These are phyloP conservation scores for Penicillium janthinellum DNA, from an alignment of 2,329 filamentous ascomycete genomes.

Conservation along the genomic window DNA sequence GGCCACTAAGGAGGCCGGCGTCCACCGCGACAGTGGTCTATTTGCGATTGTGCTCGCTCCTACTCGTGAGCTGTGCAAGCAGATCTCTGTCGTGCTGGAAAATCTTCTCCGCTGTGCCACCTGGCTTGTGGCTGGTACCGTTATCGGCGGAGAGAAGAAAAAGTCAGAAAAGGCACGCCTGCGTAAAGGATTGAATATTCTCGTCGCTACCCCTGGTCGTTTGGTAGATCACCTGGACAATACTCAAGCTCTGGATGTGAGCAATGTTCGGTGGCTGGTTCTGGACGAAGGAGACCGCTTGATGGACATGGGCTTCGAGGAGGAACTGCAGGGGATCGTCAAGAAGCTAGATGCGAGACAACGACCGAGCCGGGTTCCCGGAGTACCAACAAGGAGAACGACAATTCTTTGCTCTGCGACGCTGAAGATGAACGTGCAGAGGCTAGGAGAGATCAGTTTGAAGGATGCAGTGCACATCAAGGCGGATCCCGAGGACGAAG, in stretches of 20 bases:
- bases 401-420: conserved; percentile 95
- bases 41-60: conserved; percentile 95
- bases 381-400: conserved; percentile 71
- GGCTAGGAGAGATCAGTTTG: conserved; percentile 89
- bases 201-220: conserved; percentile 91
- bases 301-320: conserved; percentile 97
- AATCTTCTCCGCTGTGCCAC: conserved; percentile 84
- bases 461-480: conserved; percentile 89
- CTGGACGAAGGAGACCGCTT: conserved; percentile 96
- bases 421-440: conserved; percentile 96
- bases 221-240: conserved; percentile 90
- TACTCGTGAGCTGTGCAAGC: conserved; percentile 90
- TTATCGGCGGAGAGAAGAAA: conserved; percentile 71
- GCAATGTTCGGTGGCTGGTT: conserved; percentile 88
- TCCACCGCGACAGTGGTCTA: conserved; percentile 82
- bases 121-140: conserved; percentile 91
- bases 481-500: conserved; percentile 60
- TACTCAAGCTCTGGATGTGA: conserved; percentile 84
- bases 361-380: conserved; percentile 63
- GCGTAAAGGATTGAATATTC: conserved; percentile 90
- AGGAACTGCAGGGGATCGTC: conserved; percentile 87
- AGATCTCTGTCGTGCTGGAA: conserved; percentile 86
- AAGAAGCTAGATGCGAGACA: conserved; percentile 71
- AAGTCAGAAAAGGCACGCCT: conserved; percentile 89
- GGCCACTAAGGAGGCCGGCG: conserved; percentile 45